Conservation (phyloP, 2,329 filamentous ascomycete genomes). For the Capronia epimyces region DNA sequence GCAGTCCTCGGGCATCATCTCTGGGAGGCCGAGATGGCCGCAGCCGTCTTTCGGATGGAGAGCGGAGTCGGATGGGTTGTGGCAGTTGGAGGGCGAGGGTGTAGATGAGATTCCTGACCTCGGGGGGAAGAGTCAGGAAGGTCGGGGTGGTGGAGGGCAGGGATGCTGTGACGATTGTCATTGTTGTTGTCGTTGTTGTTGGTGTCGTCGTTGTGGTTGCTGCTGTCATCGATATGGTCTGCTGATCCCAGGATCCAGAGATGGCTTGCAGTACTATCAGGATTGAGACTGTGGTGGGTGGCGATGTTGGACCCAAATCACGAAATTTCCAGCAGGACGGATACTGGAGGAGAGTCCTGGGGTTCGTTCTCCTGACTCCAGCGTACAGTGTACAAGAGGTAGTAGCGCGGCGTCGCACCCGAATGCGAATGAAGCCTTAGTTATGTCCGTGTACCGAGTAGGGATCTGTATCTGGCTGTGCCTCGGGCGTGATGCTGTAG, state of each 20-base stretch:
- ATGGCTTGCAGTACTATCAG: neutral
- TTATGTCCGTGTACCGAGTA: too few relatives aligned
- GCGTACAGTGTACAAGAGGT: too few relatives aligned
- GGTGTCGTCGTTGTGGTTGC: neutral
- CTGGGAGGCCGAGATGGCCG: conserved; percentile 19
- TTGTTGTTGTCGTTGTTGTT: neutral
- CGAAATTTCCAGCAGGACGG: too few relatives aligned
- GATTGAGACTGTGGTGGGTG: neutral
- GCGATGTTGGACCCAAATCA: too few relatives aligned
- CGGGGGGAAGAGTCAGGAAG: conserved; percentile 22
- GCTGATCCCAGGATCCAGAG: too few relatives aligned
- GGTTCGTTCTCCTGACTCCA: too few relatives aligned
- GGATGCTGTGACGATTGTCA: neutral
- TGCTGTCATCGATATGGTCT: neutral
- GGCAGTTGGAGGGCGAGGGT: conserved; percentile 17
- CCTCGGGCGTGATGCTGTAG: too few relatives aligned
- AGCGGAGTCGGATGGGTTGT: conserved; percentile 15
- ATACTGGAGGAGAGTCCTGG: too few relatives aligned
- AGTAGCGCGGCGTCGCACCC: too few relatives aligned
- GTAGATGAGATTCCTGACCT: conserved; percentile 25
- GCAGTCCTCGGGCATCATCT: conserved; percentile 21
- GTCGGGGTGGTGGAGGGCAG: conserved; percentile 10
- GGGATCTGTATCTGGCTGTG: too few relatives aligned
- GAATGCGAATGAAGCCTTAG: too few relatives aligned
- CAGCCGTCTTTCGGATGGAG: conserved; percentile 21